Percentiles rank a stretch among this genome's conserved stretches.
Conservation (phyloP, 345 rosid species). For the Pugionium cornutum region DNA sequence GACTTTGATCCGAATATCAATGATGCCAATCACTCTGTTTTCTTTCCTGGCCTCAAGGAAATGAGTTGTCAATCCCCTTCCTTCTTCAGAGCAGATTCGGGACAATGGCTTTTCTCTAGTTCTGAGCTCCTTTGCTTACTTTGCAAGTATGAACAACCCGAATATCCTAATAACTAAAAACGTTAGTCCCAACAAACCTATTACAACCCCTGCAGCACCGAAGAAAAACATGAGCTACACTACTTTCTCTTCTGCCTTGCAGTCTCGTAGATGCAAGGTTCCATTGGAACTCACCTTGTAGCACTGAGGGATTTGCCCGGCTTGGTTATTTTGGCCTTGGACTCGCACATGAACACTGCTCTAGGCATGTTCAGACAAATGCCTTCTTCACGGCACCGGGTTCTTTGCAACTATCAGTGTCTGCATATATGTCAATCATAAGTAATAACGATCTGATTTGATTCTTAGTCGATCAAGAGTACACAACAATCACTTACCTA, state of each 20-base stretch:
- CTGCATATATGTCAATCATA: not conserved
- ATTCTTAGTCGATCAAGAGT: not conserved
- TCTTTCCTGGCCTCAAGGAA: conserved; percentile 39
- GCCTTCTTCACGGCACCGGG: not conserved
- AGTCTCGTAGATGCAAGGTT: not conserved
- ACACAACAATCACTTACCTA: not conserved
- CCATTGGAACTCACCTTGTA: conserved; percentile 8
- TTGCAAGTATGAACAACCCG: not conserved
- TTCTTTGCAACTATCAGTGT: conserved; percentile 6
- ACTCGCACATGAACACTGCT: not conserved
- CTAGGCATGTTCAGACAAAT: conserved; percentile 13
- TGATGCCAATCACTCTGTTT: conserved; percentile 24
- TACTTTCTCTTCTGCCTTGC: not conserved
- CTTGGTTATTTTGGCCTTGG: not conserved
- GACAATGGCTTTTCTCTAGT: conserved; percentile 41
- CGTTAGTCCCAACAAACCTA: conserved; percentile 5
- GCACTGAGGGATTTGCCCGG: conserved; percentile 4
- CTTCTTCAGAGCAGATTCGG: conserved; percentile 33
- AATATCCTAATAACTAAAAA: conserved; percentile 7
- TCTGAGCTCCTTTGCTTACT: conserved; percentile 39
- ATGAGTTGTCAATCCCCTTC: conserved; percentile 37
- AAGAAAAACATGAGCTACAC: not conserved
- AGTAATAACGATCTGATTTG: not conserved
- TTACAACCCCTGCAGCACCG: conserved; percentile 18
- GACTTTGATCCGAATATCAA: conserved; percentile 31